A percentile compares a stretch with the other conserved stretches of the same genome.
Conservation (phyloP, 192 early-diverging fungal genomes). For the Entomortierella beljakovae region DNA sequence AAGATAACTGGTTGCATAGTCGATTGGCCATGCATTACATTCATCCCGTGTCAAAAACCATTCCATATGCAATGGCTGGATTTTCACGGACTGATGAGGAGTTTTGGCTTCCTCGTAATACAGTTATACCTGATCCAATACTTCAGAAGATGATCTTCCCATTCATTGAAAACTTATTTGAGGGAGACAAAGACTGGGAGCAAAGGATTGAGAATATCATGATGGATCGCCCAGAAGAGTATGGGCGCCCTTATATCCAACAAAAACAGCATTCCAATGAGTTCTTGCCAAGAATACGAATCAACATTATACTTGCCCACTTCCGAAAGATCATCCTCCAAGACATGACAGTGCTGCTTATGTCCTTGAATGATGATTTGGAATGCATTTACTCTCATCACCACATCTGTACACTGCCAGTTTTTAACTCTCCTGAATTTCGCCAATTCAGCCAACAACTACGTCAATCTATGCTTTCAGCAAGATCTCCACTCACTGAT, state of each 20-base stretch:
- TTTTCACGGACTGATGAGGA: too few relatives aligned
- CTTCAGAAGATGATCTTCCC: not conserved
- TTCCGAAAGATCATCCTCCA: not conserved
- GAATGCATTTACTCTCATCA: not conserved
- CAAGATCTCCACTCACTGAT: not conserved
- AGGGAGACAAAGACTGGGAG: too few relatives aligned
- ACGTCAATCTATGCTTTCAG: not conserved
- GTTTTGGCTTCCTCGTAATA: not conserved
- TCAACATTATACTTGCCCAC: not conserved
- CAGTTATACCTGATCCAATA: too few relatives aligned
- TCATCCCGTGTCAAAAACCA: too few relatives aligned
- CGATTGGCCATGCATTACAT: too few relatives aligned
- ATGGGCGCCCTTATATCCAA: not conserved
- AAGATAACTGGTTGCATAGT: too few relatives aligned
- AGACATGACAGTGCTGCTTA: not conserved
- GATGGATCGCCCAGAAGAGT: not conserved
- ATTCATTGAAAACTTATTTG: not conserved
- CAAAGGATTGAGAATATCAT: not conserved
- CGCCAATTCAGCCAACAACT: not conserved
- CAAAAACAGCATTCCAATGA: not conserved
- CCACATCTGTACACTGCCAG: not conserved
- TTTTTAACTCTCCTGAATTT: not conserved
- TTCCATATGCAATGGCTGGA: too few relatives aligned
- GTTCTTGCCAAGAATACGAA: not conserved
- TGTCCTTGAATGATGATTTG: not conserved